Conservation (phyloP, 1,284 basidiomycete genomes). For the Rhizoctonia solani region DNA sequence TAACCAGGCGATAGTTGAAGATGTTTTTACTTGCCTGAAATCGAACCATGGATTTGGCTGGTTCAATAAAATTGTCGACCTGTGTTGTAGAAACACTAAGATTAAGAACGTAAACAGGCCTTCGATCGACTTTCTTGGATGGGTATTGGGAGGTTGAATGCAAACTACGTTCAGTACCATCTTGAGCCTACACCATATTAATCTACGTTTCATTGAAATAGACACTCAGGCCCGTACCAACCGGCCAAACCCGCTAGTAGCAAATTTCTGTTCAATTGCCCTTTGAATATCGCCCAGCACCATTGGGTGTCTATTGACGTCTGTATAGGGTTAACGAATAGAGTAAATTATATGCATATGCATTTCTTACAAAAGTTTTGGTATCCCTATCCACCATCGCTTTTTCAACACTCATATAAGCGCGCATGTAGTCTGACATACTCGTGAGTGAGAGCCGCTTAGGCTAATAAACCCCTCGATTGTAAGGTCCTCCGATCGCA, state of each 20-base stretch:
- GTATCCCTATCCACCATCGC: slow-evolving; percentile 56
- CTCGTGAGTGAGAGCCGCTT: slow-evolving; percentile 72
- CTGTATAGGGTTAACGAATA: slow-evolving; percentile 49
- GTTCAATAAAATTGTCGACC: slow-evolving; percentile 78
- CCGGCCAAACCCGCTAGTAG: slow-evolving; percentile 68
- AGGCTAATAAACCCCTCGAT: slow-evolving; percentile 83
- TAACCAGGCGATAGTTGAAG: background rate
- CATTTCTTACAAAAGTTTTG: slow-evolving; percentile 75
- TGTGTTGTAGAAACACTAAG: slow-evolving; percentile 64
- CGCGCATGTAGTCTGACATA: too few relatives aligned
- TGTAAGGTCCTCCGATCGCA: slow-evolving; percentile 55
- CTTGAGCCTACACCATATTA: background rate
- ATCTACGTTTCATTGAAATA: too few relatives aligned
- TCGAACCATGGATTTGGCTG: slow-evolving; percentile 68
- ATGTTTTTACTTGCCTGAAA: slow-evolving; percentile 57
- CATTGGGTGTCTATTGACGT: slow-evolving; percentile 80
- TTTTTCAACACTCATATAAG: background rate
- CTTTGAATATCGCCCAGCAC: slow-evolving; percentile 69
- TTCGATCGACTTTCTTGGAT: slow-evolving; percentile 73
- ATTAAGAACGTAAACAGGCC: slow-evolving; percentile 80
- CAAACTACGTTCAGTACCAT: slow-evolving; percentile 14
- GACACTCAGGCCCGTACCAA: too few relatives aligned
- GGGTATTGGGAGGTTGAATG: slow-evolving; percentile 62
- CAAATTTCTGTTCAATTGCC: slow-evolving; percentile 67
- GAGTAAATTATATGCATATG: background rate